These are phyloP conservation scores for Irpex sp. DNA, from an alignment of 1,284 basidiomycete species.

Conservation along the genomic window DNA sequence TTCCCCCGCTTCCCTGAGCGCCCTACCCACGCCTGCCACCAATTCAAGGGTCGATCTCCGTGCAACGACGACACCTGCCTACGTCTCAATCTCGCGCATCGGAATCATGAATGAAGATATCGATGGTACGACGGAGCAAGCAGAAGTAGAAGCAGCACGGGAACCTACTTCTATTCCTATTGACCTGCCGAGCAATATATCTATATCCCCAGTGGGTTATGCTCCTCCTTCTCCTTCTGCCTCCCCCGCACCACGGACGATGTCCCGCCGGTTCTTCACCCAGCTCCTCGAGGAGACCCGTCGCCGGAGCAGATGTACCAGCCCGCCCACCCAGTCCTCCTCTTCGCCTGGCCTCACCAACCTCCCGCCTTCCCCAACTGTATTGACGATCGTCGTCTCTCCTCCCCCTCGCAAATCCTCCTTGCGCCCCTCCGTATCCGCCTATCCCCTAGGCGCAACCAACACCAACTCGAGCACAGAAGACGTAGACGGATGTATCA, in stretches of 20 bases:
- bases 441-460: no score
- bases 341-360: no score
- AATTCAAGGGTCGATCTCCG: neutral
- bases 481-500: constrained; percentile 1
- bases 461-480: neutral
- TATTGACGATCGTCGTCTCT: no score
- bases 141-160: neutral
- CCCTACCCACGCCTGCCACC: no score
- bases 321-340: neutral
- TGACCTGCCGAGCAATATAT: neutral
- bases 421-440: neutral
- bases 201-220: neutral
- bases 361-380: no score
- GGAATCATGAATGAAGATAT: neutral
- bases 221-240: neutral
- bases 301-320: neutral
- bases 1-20: neutral
- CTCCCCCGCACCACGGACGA: neutral
- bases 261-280: neutral
- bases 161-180: neutral
- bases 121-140: neutral
- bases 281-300: neutral
- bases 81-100: no score
- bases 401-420: neutral
- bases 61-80: neutral